Base-by-base conservation (phyloP, 202 grass and related monocot species). In the Hordeum pubiflorum region DNA sequence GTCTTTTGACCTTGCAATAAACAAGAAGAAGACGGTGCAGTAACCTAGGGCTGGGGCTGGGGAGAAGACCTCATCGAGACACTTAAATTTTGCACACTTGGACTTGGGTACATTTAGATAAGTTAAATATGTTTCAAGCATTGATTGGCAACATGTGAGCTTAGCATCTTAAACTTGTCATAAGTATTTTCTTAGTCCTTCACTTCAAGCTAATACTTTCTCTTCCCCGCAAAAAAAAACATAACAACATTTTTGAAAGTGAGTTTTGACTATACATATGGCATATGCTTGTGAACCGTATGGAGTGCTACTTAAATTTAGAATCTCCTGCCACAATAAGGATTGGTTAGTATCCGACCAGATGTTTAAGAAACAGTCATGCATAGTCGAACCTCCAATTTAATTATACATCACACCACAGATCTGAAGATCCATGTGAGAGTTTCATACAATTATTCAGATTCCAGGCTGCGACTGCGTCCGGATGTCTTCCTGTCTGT, bases 1-100 rank as follows among this genome's bases (percentile, higher is more conserved):
- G 79, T 86, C 50, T 22, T 89, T 86, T 89, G 87, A 89, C 83
- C 46, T 75, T 44, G 38, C 41, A 69, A 54, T 86, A 86, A 89
- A 86, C 58, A 75, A 89, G 48, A 62, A 22, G 23, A 56, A 58
- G 67, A 68, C 5, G n/a, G 60, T 21, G 68, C 36, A n/a, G 59
- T 21, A 68, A 78, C 74, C 83, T 74, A 86, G 83, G 43, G 43
- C 31, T 14, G 14, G 46, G 43, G 31, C 31, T 32, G 31, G 31
- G 67, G 29, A 20, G 59, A 43, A 86, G 83, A 86, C 74, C 73
- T 89, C 77, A 74, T 40, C 65, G 34, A 78, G 12, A 41, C 66
- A 86, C 27, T 85, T 80, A 82, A 78, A 17, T 69, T 72, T 77
- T 77, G 77, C 72, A 77, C 72, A 77, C 57, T 85, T 81, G 78